A percentile compares a stretch with the other conserved stretches of the same genome.
Conservation (phyloP, 257 asterid genomes). For the Capsicum chinense region DNA sequence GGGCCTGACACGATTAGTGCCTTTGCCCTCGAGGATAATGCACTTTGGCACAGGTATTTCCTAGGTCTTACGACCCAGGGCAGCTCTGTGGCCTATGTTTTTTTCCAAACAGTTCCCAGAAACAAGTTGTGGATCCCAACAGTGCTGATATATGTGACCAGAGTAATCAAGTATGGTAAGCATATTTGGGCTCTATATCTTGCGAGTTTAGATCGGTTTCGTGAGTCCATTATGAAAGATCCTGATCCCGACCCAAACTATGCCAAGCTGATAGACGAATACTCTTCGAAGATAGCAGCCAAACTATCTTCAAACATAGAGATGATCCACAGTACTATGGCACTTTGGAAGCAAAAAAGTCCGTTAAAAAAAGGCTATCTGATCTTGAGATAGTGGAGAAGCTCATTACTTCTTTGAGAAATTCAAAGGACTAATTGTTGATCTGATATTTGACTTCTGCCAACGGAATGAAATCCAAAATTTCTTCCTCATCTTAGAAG, state of each 20-base stretch:
- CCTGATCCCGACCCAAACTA: conserved; percentile 64
- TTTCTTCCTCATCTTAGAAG: conserved; percentile 41
- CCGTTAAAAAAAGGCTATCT: conserved; percentile 31
- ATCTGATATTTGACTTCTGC: conserved; percentile 51
- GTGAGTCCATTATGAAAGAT: conserved; percentile 46
- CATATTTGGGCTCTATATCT: conserved; percentile 47
- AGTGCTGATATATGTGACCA: conserved; percentile 42
- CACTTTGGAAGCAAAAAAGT: background rate
- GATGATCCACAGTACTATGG: background rate
- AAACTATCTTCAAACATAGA: conserved; percentile 37
- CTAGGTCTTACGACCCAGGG: conserved; percentile 42
- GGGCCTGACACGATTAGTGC: conserved; percentile 62
- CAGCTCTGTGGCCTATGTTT: conserved; percentile 43
- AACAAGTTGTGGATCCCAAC: conserved; percentile 51
- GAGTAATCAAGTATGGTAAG: conserved; percentile 53
- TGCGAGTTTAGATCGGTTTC: conserved; percentile 47
- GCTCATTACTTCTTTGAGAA: conserved; percentile 41
- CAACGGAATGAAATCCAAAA: conserved; percentile 45
- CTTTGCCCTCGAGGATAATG: conserved; percentile 57
- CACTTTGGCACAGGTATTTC: conserved; percentile 55
- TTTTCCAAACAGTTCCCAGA: conserved; percentile 37
- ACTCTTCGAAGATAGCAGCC: conserved; percentile 44
- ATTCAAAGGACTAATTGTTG: conserved; percentile 64
- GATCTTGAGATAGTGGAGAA: conserved; percentile 38
- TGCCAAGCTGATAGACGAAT: conserved; percentile 55